Base-by-base conservation (phyloP, 1,139 yeast species). In the Taphrina pruni region DNA sequence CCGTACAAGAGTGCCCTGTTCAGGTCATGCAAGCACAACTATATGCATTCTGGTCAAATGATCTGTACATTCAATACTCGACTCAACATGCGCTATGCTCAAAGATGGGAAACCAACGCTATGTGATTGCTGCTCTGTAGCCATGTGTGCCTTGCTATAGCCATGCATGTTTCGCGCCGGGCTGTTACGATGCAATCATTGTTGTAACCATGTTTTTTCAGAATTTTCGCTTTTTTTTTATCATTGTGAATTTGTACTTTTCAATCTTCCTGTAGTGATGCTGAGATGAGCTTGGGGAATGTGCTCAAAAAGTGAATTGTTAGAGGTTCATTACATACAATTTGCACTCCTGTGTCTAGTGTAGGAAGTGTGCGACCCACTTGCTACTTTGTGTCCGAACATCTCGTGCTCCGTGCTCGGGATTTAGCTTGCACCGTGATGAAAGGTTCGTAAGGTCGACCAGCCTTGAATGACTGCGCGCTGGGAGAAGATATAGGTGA, bases 31-130 rank as follows among this genome's bases (percentile, higher is more conserved):
- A 26, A 26, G 32, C 32, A 26, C 20, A 14, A 45, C 20, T 14
- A n/a, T 11, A n/a, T 7, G 17, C 7, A 17, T 32, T 12, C 14
- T 54, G 58, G 43, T 36, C 6, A 35, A 54, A n/a, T 17, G 58
- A 39, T 56, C 38, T 56, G 35, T 56, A 56, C 60, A 56, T 56
- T 56, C 36, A 17, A 39, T 56, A 56, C 60, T 56, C 60, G 60
- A 56, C 60, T 56, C 45, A 54, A 35, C 48, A 56, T 56, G 50
- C 50, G 60, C 60, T 56, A 56, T 56, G 58, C 58, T 54, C 58
- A 56, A 39, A 50, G 20, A 50, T 39, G 60, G 38, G 8, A 26
- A 17, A 17, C n/a, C 60, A 39, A 56, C 21, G 60, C 50, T 39
- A 32, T 39, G 50, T 21, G 1, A 21, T 56, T 36, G 58, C 35